These are phyloP conservation scores for Dunaliella sp. DNA, from an alignment of 139 green algal species.

Conservation along the genomic window DNA sequence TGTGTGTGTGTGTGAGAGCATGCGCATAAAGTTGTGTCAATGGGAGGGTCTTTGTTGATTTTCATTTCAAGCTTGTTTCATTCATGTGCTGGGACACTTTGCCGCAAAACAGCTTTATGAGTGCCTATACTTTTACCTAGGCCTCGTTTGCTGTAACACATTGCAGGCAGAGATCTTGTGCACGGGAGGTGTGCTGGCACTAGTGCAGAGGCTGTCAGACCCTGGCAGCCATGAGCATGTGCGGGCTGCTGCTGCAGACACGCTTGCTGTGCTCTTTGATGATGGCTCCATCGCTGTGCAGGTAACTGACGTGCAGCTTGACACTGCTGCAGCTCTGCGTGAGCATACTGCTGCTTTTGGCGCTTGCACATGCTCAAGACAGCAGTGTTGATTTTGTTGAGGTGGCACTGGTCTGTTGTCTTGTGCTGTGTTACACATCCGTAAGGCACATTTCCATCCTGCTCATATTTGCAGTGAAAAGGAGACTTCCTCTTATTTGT, in stretches of 20 bases:
- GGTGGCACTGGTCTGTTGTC: too few species aligned
- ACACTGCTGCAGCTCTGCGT: too few species aligned
- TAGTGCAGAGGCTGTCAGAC: not conserved
- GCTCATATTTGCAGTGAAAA: too few species aligned
- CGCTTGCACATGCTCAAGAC: too few species aligned
- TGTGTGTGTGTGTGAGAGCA: not conserved
- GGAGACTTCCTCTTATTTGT: not conserved
- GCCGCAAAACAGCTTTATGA: not conserved
- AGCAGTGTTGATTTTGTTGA: too few species aligned
- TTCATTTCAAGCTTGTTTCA: not conserved
- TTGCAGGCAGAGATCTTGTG: constrained; percentile 24
- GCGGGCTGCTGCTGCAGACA: not conserved
- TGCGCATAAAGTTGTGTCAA: not conserved
- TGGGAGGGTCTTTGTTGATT: not conserved
- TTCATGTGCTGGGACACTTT: not conserved
- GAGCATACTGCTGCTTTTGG: too few species aligned
- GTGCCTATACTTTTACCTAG: not conserved
- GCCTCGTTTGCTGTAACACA: not conserved
- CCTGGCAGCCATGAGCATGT: not conserved
- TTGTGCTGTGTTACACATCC: too few species aligned
- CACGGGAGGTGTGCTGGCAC: constrained; percentile 15
- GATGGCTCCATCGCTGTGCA: constrained; percentile 11
- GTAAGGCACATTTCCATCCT: too few species aligned
- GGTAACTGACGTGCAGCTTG: too few species aligned
- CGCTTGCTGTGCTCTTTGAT: constrained; percentile 14